Base-by-base conservation (phyloP, 257 asterid species). In the Salvia splendens region DNA sequence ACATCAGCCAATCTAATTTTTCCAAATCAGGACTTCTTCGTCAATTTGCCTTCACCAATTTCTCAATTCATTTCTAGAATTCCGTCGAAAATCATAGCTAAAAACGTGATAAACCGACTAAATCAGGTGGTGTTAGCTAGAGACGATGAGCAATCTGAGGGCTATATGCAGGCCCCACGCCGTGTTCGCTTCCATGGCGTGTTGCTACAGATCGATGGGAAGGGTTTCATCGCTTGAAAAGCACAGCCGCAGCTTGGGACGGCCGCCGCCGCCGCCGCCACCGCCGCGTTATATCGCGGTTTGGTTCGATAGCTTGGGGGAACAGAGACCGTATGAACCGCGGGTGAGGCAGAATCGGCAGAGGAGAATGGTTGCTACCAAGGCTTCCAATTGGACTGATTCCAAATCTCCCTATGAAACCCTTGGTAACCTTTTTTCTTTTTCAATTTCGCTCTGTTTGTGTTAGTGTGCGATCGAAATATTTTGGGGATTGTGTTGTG, bases 361-460 rank as follows among this genome's bases (percentile, higher is more conserved):
- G 75, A 75, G 95, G 80, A 77, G 90, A 73, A 88, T 82, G 87
- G 94, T 80, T 63, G 82, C 89, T 17, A 88, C 91, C 8, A 83
- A 73, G 82, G 92, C 95, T 71, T 81, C 89, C 30, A 84, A 88
- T 78, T 93, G 99, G 97, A 78, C 89, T 0, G 87, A 81, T 42
- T 69, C 88, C 59, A 93, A 84, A 67, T 89, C 98, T 53, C 98
- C 98, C 0, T 89, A 93, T 43, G 88, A 93, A 79, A 88, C 93
- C 58, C 86, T 89, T 1, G 96, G 97, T 93, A 77, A 46, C 4
- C 36, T 8, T 4, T 24, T 8, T 16, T 38, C 4, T 16, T 15
- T 40, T 54, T 60, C 9, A 12, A 4, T 6, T 4, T 28, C 62
- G 12, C 11, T 57, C 47, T 47, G 6, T 30, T 4, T 47, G 8